Base-by-base conservation (phyloP, 2,329 filamentous ascomycete genomes). In the Monosporascus sp. region DNA sequence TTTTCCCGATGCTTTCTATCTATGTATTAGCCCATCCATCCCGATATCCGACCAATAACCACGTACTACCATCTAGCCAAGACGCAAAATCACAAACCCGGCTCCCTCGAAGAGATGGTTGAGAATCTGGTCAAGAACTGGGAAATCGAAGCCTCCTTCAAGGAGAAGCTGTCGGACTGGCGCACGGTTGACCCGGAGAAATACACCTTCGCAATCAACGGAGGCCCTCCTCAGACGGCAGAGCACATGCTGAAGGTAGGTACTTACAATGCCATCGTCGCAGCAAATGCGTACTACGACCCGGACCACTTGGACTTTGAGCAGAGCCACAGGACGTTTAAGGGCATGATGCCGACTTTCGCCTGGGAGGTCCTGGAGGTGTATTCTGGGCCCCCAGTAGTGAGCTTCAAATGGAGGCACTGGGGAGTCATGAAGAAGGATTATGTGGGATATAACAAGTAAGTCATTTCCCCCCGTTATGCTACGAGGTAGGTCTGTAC, bases 101-200 rank as follows among this genome's bases (percentile, higher is more conserved):
- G 74, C 37, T 83, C 78, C 52, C 77, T 88, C 3, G 77, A 80
- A 15, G 70, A 77, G 48, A 76, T 88, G 5, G 84, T 88, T 40
- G 79, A 87, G 66, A 88, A 87, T 63, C 77, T 88, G 1, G 84
- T 88, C 64, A 87, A 88, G 72, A 88, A 88, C 66, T 88, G 85
- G 85, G 85, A 88, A 67, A 79, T 87, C 50, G 85, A 88, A 67
- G 85, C 85, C 1, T 86, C 82, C 0, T 87, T 85, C 78, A 88
- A 88, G 70, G 77, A 77, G 7, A 62, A 74, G 17, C 73, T 87
- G 9, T 61, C 70, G 3, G 81, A 88, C 68, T 88, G 85, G 85
- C 78, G 84, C 46, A 88, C 85, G 2, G 77, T 88, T 59, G 81
- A 87, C 65, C 74, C 71, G 4, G 64, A 71, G 7, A 78, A 77